Percentiles rank a stretch among this genome's conserved stretches.
phyloP scores from a whole-genome alignment of 495 filamentous ascomycete species.

The Hyaloscypha hepaticicola region DNA sequence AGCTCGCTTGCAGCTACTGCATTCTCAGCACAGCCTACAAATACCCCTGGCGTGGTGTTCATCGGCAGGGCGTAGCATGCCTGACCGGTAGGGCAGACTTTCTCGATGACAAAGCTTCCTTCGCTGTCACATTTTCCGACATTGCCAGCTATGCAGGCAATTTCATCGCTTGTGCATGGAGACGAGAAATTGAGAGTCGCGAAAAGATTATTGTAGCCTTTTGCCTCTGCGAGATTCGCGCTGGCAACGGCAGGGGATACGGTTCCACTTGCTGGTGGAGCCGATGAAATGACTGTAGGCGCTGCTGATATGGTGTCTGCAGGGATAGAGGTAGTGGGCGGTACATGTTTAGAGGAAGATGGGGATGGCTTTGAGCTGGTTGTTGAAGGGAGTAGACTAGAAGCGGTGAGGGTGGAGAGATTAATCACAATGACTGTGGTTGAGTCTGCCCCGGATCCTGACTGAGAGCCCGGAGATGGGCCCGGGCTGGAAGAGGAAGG shows the following conservation, averaged over 20 bases:
- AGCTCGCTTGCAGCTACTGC: conserved; percentile 18
- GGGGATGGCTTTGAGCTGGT: not conserved
- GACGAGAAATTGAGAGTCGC: conserved; percentile 28
- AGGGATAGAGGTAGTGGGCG: not conserved
- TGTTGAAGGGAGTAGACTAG: not conserved
- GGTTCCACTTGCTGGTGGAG: conserved; percentile 9
- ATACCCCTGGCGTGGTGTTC: conserved; percentile 22
- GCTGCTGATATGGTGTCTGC: not conserved
- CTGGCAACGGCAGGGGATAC: conserved; percentile 15
- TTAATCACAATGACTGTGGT: conserved; percentile 1
- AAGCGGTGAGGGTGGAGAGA: not conserved
- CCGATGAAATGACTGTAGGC: conserved; percentile 7
- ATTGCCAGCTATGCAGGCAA: conserved; percentile 29
- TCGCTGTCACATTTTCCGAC: conserved; percentile 22
- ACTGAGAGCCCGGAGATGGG: conserved; percentile 16
- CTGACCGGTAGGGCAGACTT: conserved; percentile 20
- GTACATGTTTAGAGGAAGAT: not conserved
- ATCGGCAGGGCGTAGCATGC: conserved; percentile 31
- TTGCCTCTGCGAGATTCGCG: conserved; percentile 28
- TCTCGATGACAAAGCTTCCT: conserved; percentile 23
- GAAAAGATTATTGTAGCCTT: conserved; percentile 33
- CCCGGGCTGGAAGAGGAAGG: not conserved
- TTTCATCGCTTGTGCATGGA: conserved; percentile 20
- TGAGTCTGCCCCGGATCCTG: not conserved
- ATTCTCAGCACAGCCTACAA: conserved; percentile 27